Percentiles rank a stretch among this genome's conserved stretches.
These are phyloP conservation scores for Talaromyces ruber DNA, from an alignment of 495 filamentous ascomycete genomes.

Conservation along the genomic window DNA sequence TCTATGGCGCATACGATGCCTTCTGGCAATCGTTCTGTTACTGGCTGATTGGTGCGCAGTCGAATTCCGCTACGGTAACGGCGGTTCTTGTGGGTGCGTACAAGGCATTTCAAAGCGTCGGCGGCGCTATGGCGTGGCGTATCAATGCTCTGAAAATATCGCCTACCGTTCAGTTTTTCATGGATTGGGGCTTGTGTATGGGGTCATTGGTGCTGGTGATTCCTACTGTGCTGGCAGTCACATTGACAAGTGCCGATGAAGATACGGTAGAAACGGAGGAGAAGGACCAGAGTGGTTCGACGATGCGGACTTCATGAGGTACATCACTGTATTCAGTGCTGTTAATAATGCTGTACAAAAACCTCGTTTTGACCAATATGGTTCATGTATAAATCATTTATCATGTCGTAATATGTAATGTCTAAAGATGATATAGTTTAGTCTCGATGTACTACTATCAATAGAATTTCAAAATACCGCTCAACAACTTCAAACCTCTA, in stretches of 20 bases:
- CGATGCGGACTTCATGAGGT: not conserved
- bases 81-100: slow-evolving; percentile 92
- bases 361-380: not conserved
- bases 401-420: not conserved
- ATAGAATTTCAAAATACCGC: not conserved
- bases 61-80: slow-evolving; percentile 75
- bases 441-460: not conserved
- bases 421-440: not conserved
- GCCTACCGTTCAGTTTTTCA: slow-evolving; percentile 46
- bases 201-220: slow-evolving; percentile 59
- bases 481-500: not conserved
- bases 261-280: slow-evolving; percentile 12
- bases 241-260: slow-evolving; percentile 14
- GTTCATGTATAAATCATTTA: not conserved
- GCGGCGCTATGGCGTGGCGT: slow-evolving; percentile 72
- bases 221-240: slow-evolving; percentile 50
- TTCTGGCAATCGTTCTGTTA: slow-evolving; percentile 69
- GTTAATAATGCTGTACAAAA: not conserved
- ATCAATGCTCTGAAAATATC: slow-evolving; percentile 55
- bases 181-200: slow-evolving; percentile 59
- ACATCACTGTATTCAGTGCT: slow-evolving; percentile 2
- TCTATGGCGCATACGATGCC: slow-evolving; percentile 45
- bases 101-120: slow-evolving; percentile 84
- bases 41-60: slow-evolving; percentile 82
- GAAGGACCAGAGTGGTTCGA: slow-evolving; percentile 13